These are phyloP conservation scores for Neofusicoccum cordaticola DNA, from an alignment of 2,329 filamentous ascomycete species.

Conservation along the genomic window DNA sequence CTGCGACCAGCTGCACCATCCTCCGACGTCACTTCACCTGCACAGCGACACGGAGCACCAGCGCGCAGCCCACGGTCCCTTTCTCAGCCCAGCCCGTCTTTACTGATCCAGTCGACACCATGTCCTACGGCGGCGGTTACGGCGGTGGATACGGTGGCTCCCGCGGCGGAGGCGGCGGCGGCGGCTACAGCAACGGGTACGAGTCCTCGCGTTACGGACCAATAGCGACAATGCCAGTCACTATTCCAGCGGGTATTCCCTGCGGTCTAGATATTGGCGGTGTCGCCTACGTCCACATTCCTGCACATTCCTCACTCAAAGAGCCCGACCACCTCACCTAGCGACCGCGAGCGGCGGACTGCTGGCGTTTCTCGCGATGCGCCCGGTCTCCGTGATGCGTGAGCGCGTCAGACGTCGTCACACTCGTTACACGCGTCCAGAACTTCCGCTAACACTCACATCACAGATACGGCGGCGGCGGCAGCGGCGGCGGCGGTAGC, in stretches of 20 bases:
- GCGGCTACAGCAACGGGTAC: conserved; percentile 56
- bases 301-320: neutral
- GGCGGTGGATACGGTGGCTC: conserved; percentile 44
- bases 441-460: neutral
- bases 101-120: conserved; percentile 44
- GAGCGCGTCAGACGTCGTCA: neutral
- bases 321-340: neutral
- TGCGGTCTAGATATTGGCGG: conserved; percentile 40
- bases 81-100: conserved; percentile 28
- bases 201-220: conserved; percentile 41
- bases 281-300: conserved; percentile 17
- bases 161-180: conserved; percentile 48
- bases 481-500: conserved; percentile 19
- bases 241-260: conserved; percentile 47
- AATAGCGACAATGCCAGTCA: conserved; percentile 46
- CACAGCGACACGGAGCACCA: neutral
- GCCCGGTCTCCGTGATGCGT: neutral
- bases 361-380: neutral
- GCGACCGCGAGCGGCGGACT: neutral
- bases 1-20: neutral
- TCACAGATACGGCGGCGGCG: neutral
- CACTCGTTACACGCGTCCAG: neutral
- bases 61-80: conserved; percentile 16
- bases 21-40: neutral
- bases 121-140: conserved; percentile 64